phyloP scores from a whole-genome alignment of 225 moss, liverwort and hornwort species.

The Climacium dendroides region DNA sequence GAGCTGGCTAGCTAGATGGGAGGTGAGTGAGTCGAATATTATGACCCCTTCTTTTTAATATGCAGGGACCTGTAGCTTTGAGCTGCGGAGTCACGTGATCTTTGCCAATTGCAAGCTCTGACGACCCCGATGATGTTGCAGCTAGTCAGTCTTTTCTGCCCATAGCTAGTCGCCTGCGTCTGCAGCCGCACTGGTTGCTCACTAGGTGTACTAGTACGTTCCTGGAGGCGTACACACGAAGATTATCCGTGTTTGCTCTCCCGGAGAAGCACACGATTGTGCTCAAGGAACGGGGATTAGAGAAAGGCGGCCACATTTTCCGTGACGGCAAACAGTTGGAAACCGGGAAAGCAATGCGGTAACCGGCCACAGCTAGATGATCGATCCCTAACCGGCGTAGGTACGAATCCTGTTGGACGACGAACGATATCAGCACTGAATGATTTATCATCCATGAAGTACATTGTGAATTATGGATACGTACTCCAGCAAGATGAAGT shows the following conservation, averaged over 20 bases:
- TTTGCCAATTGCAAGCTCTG: neutral
- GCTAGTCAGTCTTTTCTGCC: neutral
- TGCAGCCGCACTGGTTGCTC: neutral
- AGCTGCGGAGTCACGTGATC: neutral
- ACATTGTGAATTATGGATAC: neutral
- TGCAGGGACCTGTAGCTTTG: neutral
- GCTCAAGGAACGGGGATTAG: neutral
- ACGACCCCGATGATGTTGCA: neutral
- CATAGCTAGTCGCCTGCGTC: neutral
- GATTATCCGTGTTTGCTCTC: neutral
- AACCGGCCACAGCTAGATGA: neutral
- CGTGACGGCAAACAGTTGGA: neutral
- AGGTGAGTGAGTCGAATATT: neutral
- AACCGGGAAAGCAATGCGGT: neutral
- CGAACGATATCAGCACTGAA: neutral
- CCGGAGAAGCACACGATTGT: neutral
- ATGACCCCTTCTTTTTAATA: neutral
- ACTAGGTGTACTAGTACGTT: too few species aligned
- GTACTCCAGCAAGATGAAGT: neutral
- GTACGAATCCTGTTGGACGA: neutral
- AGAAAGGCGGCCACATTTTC: neutral
- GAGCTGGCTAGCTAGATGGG: neutral
- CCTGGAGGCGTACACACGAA: neutral
- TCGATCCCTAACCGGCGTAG: neutral
- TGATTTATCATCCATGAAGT: neutral